Percentiles rank a stretch among this genome's conserved stretches.
Evolutionary conservation across 768 basidiomycete species (phyloP).

Genomic region (Lactarius indigo): DNA sequence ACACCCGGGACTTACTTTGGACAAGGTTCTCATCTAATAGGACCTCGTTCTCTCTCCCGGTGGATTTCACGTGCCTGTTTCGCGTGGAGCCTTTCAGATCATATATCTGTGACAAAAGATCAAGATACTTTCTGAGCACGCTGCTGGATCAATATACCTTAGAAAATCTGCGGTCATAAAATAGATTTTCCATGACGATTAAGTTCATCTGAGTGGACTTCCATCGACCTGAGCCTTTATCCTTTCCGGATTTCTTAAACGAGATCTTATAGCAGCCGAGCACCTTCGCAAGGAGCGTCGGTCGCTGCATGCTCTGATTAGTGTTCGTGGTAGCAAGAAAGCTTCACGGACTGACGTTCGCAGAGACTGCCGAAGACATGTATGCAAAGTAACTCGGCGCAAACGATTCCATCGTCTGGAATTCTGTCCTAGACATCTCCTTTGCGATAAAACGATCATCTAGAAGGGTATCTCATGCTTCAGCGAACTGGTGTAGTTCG

Average conservation of each 20-base stretch:
- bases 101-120: conserved; percentile 64
- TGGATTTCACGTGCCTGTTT: conserved; percentile 89
- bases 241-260: conserved; percentile 77
- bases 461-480: conserved; percentile 32
- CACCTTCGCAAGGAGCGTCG: conserved; percentile 92
- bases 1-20: conserved; percentile 51
- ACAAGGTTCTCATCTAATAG: conserved; percentile 95
- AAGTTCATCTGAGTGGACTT: conserved; percentile 92
- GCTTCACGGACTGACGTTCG: conserved; percentile 53
- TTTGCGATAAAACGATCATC: conserved; percentile 99
- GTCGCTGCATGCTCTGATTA: conserved; percentile 53
- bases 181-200: conserved; percentile 96
- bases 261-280: conserved; percentile 96
- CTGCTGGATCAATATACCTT: conserved; percentile 48
- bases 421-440: conserved; percentile 84
- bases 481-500: background rate
- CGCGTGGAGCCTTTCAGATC: conserved; percentile 96
- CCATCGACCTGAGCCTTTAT: conserved; percentile 57
- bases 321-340: conserved; percentile 1
- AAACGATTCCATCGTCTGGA: conserved; percentile 95
- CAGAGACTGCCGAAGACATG: conserved; percentile 89
- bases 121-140: background rate
- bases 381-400: conserved; percentile 98
- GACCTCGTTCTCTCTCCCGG: conserved; percentile 89
- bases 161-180: conserved; percentile 87